These are phyloP conservation scores for Raphanus sativus DNA, from an alignment of 345 rosid species.

Conservation along the genomic window DNA sequence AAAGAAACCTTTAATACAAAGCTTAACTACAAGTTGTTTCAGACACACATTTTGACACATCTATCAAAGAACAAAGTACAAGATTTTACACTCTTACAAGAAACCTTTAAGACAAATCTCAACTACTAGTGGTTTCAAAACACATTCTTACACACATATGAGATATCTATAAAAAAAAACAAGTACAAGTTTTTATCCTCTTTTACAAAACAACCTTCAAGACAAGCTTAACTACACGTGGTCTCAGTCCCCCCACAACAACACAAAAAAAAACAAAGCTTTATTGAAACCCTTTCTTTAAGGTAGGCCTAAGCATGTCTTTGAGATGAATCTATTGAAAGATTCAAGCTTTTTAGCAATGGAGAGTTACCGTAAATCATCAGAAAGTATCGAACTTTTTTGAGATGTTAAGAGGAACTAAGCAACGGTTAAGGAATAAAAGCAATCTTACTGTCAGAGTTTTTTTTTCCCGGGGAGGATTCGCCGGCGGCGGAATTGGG, in stretches of 20 bases:
- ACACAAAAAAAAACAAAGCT: slow-evolving; percentile 7
- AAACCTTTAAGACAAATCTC: too few relatives aligned
- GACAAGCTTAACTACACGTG: slow-evolving; percentile 18
- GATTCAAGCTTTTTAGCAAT: neutral
- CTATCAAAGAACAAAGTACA: neutral
- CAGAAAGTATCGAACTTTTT: neutral
- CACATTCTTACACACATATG: neutral
- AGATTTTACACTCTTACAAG: neutral
- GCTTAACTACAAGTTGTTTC: slow-evolving; percentile 10
- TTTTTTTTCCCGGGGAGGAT: slow-evolving; percentile 1
- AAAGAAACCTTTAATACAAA: neutral
- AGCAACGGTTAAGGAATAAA: neutral
- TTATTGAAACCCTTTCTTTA: neutral
- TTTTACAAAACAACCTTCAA: slow-evolving; percentile 5
- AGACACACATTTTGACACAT: neutral
- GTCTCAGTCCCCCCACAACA: neutral
- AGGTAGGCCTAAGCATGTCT: neutral
- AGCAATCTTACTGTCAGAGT: slow-evolving; percentile 31
- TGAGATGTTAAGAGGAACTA: neutral
- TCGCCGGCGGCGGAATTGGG: slow-evolving; percentile 34
- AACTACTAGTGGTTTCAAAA: neutral
- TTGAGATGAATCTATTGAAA: slow-evolving; percentile 7
- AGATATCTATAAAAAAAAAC: neutral
- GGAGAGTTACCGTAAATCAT: slow-evolving; percentile 1
- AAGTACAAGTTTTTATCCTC: neutral